Conservation (phyloP, 306 rosid species). For the Lathyrus sativus region DNA sequence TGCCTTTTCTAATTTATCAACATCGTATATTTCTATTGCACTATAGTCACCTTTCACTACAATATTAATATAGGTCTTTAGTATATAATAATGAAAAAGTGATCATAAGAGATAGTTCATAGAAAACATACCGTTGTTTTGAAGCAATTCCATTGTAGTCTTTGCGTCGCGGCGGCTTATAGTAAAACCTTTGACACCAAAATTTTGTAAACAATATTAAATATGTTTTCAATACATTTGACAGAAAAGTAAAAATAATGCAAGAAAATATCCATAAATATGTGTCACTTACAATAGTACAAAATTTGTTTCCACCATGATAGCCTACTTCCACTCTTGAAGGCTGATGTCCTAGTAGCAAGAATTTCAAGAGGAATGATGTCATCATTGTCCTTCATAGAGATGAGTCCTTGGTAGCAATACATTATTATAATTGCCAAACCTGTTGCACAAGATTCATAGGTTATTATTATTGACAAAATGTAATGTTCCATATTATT, state of each 20-base stretch:
- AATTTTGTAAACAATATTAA: neutral
- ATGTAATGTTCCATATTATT: no score
- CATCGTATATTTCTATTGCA: neutral
- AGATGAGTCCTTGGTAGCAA: neutral
- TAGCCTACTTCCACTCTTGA: slow-evolving; percentile 35
- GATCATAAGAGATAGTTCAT: no score
- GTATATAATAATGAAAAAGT: neutral
- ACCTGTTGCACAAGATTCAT: neutral
- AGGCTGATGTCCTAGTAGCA: slow-evolving; percentile 37
- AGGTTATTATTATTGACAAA: neutral
- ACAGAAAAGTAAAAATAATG: neutral
- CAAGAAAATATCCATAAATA: no score
- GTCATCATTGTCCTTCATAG: neutral
- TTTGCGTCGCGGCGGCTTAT: neutral
- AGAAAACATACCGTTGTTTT: no score
- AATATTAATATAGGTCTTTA: neutral
- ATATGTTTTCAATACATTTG: neutral
- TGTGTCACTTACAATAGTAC: slow-evolving; percentile 28
- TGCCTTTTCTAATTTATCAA: neutral
- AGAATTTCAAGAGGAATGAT: slow-evolving; percentile 36
- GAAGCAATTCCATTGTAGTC: neutral
- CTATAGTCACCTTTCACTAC: neutral
- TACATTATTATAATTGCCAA: slow-evolving; percentile 33
- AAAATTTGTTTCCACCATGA: slow-evolving; percentile 32
- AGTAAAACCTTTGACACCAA: neutral